These are phyloP conservation scores for Diospyros kaki DNA, from an alignment of 148 eudicot genomes.

Conservation along the genomic window DNA sequence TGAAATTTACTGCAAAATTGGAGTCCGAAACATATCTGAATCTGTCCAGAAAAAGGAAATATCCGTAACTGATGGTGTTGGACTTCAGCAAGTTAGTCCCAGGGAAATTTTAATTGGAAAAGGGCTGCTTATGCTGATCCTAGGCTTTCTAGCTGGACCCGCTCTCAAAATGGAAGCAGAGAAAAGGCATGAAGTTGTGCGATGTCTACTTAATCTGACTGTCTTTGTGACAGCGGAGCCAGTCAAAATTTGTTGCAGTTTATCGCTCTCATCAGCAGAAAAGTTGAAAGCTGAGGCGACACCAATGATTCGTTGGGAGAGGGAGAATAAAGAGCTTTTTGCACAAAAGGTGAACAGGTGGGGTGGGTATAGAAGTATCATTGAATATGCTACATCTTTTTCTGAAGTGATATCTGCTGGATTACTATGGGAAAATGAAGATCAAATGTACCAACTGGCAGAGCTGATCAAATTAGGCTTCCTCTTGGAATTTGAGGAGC, in stretches of 20 bases:
- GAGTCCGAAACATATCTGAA: slow-evolving; percentile 48
- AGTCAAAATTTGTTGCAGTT: slow-evolving; percentile 26
- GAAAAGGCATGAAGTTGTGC: slow-evolving; percentile 37
- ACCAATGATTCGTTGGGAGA: slow-evolving; percentile 54
- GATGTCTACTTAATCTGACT: slow-evolving; percentile 25
- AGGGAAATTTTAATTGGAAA: slow-evolving; percentile 31
- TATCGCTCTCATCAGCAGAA: slow-evolving; percentile 39
- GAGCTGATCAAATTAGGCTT: slow-evolving; percentile 57
- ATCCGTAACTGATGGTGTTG: slow-evolving; percentile 12
- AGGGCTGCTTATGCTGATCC: slow-evolving; percentile 42
- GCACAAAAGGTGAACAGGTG: slow-evolving; percentile 36
- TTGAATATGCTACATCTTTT: slow-evolving; percentile 49
- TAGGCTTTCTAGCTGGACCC: slow-evolving; percentile 48
- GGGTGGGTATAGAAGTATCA: slow-evolving; percentile 20
- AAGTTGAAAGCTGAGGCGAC: slow-evolving; percentile 26
- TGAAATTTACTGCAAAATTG: slow-evolving; percentile 44
- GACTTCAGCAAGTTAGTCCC: slow-evolving; percentile 18
- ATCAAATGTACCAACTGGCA: slow-evolving; percentile 27
- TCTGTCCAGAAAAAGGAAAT: slow-evolving; percentile 25
- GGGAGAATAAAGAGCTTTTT: slow-evolving; percentile 25
- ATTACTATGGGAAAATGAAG: slow-evolving; percentile 51
- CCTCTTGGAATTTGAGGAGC: slow-evolving; percentile 43
- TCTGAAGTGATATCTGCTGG: slow-evolving; percentile 55
- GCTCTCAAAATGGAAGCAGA: slow-evolving; percentile 30
- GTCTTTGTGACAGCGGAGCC: slow-evolving; percentile 37